Evolutionary conservation across 331 rosid genomes (phyloP).

Genomic region (Malus hybrid): DNA sequence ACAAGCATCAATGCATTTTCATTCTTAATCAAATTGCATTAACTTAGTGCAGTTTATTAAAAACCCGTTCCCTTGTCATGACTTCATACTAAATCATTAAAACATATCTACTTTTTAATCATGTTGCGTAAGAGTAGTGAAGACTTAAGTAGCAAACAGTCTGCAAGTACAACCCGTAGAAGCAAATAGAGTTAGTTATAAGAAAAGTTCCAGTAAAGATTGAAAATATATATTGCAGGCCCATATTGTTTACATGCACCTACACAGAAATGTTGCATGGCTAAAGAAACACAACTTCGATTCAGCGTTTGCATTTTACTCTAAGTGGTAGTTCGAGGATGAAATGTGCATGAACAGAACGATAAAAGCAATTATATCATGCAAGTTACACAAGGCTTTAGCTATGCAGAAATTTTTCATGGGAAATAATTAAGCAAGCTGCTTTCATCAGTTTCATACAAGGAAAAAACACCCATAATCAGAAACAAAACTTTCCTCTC

Average conservation of each 20-base stretch:
- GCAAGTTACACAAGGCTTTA: too few species aligned
- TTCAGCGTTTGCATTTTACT: background rate
- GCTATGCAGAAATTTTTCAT: too few species aligned
- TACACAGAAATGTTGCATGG: background rate
- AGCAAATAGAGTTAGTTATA: too few species aligned
- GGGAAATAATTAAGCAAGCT: background rate
- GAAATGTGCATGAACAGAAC: background rate
- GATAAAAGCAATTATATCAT: background rate
- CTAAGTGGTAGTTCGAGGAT: background rate
- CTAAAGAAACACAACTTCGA: background rate
- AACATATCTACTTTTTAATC: too few species aligned
- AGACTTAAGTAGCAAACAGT: too few species aligned
- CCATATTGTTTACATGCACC: background rate
- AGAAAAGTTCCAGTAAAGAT: background rate
- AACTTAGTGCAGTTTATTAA: too few species aligned
- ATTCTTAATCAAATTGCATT: background rate
- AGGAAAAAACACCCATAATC: slow-evolving; percentile 37
- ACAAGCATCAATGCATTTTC: background rate
- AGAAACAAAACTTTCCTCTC: slow-evolving; percentile 33
- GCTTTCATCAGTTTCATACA: slow-evolving; percentile 17
- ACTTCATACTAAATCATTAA: too few species aligned
- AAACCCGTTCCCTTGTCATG: too few species aligned
- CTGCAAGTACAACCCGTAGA: too few species aligned
- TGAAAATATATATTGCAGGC: background rate
- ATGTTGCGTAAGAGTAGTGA: background rate